Conservation (phyloP, 768 basidiomycete species). For the Mycena haematopus region DNA sequence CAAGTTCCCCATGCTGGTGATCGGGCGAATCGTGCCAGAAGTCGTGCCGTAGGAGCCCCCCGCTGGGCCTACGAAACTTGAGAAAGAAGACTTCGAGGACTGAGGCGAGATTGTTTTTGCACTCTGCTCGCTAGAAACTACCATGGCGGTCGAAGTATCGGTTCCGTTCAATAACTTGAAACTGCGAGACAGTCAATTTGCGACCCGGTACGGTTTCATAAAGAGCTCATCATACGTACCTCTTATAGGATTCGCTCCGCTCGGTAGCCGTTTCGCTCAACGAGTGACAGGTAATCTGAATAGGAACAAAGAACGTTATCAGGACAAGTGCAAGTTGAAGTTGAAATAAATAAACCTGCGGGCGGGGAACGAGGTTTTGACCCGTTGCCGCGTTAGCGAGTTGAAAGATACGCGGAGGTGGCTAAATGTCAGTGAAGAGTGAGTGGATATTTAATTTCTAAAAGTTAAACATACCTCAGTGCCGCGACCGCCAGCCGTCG, state of each 20-base stretch:
- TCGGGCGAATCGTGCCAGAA: not conserved
- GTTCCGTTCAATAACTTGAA: too few relatives aligned
- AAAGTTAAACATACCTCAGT: not conserved
- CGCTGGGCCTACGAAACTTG: not conserved
- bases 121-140: not conserved
- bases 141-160: too few relatives aligned
- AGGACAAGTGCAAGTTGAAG: not conserved
- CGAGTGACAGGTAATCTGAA: not conserved
- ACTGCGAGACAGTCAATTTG: too few relatives aligned
- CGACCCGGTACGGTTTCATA: too few relatives aligned
- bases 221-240: not conserved
- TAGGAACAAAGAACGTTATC: not conserved
- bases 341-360: not conserved
- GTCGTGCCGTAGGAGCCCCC: not conserved
- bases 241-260: not conserved
- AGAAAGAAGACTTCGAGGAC: constrained; percentile 11
- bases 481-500: not conserved
- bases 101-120: constrained; percentile 6
- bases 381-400: not conserved
- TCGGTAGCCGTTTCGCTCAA: not conserved
- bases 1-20: too few relatives aligned
- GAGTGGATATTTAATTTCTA: not conserved
- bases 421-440: not conserved
- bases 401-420: not conserved
- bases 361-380: not conserved